A percentile compares a stretch with the other conserved stretches of the same genome.
phyloP scores from a whole-genome alignment of 1,284 basidiomycete species.

The Ustilago esculenta region DNA sequence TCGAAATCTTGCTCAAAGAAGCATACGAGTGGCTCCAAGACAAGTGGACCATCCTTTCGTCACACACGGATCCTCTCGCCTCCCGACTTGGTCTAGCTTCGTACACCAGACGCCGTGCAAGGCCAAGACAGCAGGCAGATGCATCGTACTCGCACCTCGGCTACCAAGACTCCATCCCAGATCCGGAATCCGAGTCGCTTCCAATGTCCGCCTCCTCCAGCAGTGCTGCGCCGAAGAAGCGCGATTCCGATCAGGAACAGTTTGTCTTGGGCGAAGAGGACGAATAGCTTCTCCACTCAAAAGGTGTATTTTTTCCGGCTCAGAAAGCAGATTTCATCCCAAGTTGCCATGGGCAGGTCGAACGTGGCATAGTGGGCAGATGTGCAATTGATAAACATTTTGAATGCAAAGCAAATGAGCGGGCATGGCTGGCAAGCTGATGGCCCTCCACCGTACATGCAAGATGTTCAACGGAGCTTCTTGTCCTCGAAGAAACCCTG shows the following conservation, averaged over 20 bases:
- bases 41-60: constrained; percentile 10
- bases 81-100: neutral
- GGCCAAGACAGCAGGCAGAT: neutral
- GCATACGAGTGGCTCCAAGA: constrained; percentile 38
- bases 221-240: constrained; percentile 2
- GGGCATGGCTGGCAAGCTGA: no score
- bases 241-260: constrained; percentile 19
- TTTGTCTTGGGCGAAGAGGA: constrained; percentile 52
- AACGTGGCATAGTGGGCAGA: no score
- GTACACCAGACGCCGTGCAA: no score
- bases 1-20: constrained; percentile 51
- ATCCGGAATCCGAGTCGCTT: constrained; percentile 1
- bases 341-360: no score
- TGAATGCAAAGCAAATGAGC: no score
- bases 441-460: neutral
- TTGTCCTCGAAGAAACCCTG: constrained; percentile 63
- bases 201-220: neutral
- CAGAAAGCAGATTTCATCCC: no score
- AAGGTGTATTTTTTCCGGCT: no score
- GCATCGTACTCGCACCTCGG: constrained; percentile 17
- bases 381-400: no score
- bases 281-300: neutral
- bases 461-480: constrained; percentile 56
- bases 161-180: constrained; percentile 3
- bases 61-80: constrained; percentile 8